These are phyloP conservation scores for Berkeleyomyces basicola DNA, from an alignment of 2,329 filamentous ascomycete species.

Conservation along the genomic window DNA sequence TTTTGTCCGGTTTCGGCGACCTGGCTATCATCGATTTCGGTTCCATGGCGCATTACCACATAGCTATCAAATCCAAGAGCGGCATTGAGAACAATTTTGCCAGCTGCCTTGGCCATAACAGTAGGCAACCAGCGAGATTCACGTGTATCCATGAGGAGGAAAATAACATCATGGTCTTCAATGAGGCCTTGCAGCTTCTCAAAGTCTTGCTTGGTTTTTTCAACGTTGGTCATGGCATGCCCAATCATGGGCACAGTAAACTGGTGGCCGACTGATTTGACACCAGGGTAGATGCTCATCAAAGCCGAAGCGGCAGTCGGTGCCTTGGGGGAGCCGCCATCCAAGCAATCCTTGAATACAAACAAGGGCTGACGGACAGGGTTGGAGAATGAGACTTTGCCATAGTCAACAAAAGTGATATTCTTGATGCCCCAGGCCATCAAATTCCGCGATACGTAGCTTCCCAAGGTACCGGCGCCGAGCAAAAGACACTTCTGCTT, in stretches of 20 bases:
- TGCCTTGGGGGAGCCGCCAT: slow-evolving; percentile 74
- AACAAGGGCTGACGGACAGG: slow-evolving; percentile 91
- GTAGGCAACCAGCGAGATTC: slow-evolving; percentile 93
- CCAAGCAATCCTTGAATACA: slow-evolving; percentile 71
- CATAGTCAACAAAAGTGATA: slow-evolving; percentile 93
- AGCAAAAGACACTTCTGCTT: slow-evolving; percentile 77
- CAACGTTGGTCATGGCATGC: slow-evolving; percentile 55
- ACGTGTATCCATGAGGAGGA: slow-evolving; percentile 91
- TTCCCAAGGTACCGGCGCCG: slow-evolving; percentile 82
- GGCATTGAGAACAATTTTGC: slow-evolving; percentile 93
- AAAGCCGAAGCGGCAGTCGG: slow-evolving; percentile 63
- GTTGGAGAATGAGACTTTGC: slow-evolving; percentile 85
- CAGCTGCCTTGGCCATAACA: slow-evolving; percentile 81
- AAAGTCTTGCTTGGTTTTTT: slow-evolving; percentile 55
- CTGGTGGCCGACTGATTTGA: slow-evolving; percentile 63
- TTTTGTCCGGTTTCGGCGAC: slow-evolving; percentile 45
- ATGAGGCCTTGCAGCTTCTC: slow-evolving; percentile 59
- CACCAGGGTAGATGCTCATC: slow-evolving; percentile 75
- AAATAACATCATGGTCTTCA: slow-evolving; percentile 75
- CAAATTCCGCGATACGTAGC: slow-evolving; percentile 80
- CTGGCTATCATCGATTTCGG: slow-evolving; percentile 32
- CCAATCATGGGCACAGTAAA: slow-evolving; percentile 91
- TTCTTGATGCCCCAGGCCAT: slow-evolving; percentile 93
- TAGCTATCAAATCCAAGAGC: slow-evolving; percentile 93
- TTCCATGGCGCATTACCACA: slow-evolving; percentile 90